phyloP scores from a whole-genome alignment of 345 rosid genomes.

The Mangifera indica region DNA sequence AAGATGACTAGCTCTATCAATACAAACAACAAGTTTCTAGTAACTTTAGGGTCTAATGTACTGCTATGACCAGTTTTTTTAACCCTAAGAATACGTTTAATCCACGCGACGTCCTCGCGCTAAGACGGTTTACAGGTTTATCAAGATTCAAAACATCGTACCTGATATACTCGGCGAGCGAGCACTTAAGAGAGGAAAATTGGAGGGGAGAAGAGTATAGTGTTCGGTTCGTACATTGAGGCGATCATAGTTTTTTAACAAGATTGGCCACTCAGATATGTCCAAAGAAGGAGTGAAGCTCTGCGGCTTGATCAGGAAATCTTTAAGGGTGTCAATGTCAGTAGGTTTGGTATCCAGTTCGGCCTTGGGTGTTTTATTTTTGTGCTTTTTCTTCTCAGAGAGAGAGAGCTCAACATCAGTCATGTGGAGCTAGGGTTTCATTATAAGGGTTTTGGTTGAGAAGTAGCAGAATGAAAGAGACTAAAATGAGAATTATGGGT shows the following conservation, averaged over 20 bases:
- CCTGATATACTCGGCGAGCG: slow-evolving; percentile 64
- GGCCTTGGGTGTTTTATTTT: slow-evolving; percentile 30
- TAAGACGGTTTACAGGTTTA: slow-evolving; percentile 87
- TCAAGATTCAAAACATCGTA: slow-evolving; percentile 82
- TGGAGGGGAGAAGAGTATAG: slow-evolving; percentile 75
- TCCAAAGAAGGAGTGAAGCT: slow-evolving; percentile 71
- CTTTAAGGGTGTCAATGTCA: slow-evolving; percentile 22
- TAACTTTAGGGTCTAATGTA: slow-evolving; percentile 89
- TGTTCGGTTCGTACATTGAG: slow-evolving; percentile 94
- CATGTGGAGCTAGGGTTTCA: slow-evolving; percentile 34
- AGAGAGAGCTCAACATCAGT: slow-evolving; percentile 57
- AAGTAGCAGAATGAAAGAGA: not conserved
- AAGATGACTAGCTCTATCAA: slow-evolving; percentile 83
- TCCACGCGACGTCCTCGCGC: slow-evolving; percentile 93
- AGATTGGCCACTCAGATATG: slow-evolving; percentile 87
- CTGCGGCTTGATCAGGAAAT: slow-evolving; percentile 85
- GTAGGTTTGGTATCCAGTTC: not conserved
- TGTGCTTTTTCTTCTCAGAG: slow-evolving; percentile 65
- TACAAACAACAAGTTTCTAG: slow-evolving; percentile 81
- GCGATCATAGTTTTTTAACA: slow-evolving; percentile 75
- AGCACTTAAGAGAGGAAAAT: slow-evolving; percentile 88
- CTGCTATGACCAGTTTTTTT: slow-evolving; percentile 91
- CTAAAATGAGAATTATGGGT: slow-evolving; percentile 23
- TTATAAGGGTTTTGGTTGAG: slow-evolving; percentile 19
- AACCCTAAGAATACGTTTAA: slow-evolving; percentile 74